Evolutionary conservation across 1,284 basidiomycete species (phyloP).

Genomic region (Apiotrichum laibachii): DNA sequence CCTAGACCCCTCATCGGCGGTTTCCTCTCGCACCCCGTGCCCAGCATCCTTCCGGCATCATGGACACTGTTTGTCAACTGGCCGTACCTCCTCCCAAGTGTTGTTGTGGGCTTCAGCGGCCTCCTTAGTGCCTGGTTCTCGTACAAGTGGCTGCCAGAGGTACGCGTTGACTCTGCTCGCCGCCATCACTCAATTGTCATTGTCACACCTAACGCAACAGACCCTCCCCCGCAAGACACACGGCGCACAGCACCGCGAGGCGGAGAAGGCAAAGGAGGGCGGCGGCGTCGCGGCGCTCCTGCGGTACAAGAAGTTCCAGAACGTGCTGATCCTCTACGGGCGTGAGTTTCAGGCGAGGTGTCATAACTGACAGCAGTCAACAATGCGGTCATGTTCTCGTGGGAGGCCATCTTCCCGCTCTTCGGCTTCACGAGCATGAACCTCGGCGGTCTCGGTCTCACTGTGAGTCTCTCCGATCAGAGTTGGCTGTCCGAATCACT

Average conservation of each 20-base stretch:
- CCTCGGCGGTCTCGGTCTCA: conserved; percentile 37
- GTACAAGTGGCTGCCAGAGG: conserved; percentile 39
- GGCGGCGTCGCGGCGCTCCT: conserved; percentile 27
- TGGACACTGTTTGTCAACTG: conserved; percentile 27
- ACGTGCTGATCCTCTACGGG: conserved; percentile 33
- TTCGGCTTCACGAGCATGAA: conserved; percentile 38
- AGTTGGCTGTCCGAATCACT: too few species aligned
- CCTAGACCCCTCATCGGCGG: conserved; percentile 41
- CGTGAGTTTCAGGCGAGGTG: conserved; percentile 20
- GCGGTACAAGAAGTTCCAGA: conserved; percentile 28
- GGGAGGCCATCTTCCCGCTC: conserved; percentile 42
- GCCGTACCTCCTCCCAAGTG: conserved; percentile 43
- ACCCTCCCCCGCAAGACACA: conserved; percentile 13
- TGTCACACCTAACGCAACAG: conserved; percentile 1
- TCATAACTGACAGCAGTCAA: conserved; percentile 20
- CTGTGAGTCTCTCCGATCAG: conserved; percentile 21
- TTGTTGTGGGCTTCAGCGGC: conserved; percentile 28
- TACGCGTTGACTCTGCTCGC: conserved; percentile 5
- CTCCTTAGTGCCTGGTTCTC: conserved; percentile 22
- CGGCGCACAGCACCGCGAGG: conserved; percentile 3
- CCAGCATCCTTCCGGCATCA: conserved; percentile 28
- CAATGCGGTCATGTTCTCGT: conserved; percentile 36
- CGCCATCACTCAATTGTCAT: too few species aligned
- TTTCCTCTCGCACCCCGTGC: conserved; percentile 37
- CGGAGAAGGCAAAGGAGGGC: conserved; percentile 13